Percentiles rank a stretch among this genome's conserved stretches.
Conservation (phyloP, 129 eudicot genomes). For the Centrapalus pauciflorus region DNA sequence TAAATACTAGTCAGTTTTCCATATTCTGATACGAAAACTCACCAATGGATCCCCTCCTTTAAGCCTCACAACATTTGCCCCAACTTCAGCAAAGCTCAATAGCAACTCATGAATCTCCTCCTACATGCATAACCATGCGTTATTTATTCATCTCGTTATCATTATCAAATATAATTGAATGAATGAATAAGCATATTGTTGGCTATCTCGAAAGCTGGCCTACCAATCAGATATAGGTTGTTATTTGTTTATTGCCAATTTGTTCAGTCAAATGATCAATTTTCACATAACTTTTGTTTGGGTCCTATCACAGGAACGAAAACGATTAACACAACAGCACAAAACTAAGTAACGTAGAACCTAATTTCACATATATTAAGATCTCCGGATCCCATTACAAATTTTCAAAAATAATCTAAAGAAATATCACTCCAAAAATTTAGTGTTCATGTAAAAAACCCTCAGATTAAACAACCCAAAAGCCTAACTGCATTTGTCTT, state of each 20-base stretch:
- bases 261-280: too few species aligned
- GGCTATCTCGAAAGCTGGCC: too few species aligned
- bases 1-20: background rate
- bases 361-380: slow-evolving; percentile 5
- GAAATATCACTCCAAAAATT: background rate
- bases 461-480: background rate
- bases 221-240: too few species aligned
- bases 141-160: too few species aligned
- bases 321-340: background rate
- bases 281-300: too few species aligned
- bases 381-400: background rate
- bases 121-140: slow-evolving; percentile 33
- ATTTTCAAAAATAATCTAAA: background rate
- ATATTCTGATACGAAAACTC: slow-evolving; percentile 21
- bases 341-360: background rate
- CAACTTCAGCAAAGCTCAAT: slow-evolving; percentile 89
- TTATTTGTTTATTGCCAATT: too few species aligned
- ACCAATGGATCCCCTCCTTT: slow-evolving; percentile 99
- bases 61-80: slow-evolving; percentile 90
- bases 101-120: slow-evolving; percentile 94
- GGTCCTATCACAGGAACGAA: background rate
- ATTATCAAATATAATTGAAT: too few species aligned
- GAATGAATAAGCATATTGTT: too few species aligned
- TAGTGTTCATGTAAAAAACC: background rate
- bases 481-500: background rate